A percentile compares a stretch with the other conserved stretches of the same genome.
phyloP scores from a whole-genome alignment of 2,329 filamentous ascomycete species.

The Phyllosticta citribraziliensis region DNA sequence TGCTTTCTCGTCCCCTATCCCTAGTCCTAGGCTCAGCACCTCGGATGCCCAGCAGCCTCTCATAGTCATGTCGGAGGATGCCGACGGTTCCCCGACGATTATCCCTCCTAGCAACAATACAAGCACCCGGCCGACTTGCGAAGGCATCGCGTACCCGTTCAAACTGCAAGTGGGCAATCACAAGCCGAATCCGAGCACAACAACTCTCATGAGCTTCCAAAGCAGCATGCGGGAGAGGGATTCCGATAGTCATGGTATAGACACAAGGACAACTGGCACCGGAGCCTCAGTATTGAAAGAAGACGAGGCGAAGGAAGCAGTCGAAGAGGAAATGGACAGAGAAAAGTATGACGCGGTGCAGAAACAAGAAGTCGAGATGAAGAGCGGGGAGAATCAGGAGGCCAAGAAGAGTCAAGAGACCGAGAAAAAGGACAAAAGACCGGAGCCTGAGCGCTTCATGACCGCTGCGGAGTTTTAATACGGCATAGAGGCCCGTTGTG shows the following conservation, averaged over 20 bases:
- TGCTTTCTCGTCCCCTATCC: slow-evolving; percentile 3
- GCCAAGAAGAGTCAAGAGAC: slow-evolving; percentile 9
- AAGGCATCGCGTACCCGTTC: slow-evolving; percentile 64
- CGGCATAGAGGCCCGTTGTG: background rate
- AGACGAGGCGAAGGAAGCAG: background rate
- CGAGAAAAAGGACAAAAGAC: slow-evolving; percentile 17
- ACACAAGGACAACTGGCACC: background rate
- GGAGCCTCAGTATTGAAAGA: background rate
- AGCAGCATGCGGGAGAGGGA: slow-evolving; percentile 1
- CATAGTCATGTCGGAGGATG: slow-evolving; percentile 3
- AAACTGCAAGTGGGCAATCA: slow-evolving; percentile 39
- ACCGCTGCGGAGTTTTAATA: slow-evolving; percentile 35
- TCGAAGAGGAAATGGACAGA: background rate
- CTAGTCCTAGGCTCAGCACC: background rate
- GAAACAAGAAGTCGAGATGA: background rate
- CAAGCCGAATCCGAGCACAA: slow-evolving; percentile 5
- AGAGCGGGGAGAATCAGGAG: background rate
- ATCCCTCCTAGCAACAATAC: slow-evolving; percentile 38
- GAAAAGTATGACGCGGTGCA: background rate
- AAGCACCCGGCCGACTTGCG: slow-evolving; percentile 57
- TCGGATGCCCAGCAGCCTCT: background rate
- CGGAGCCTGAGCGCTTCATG: slow-evolving; percentile 43
- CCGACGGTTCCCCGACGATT: slow-evolving; percentile 20
- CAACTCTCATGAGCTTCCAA: slow-evolving; percentile 7
- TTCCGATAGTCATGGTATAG: background rate